phyloP scores from a whole-genome alignment of 495 filamentous ascomycete genomes.

The Aspergillus sparsus region DNA sequence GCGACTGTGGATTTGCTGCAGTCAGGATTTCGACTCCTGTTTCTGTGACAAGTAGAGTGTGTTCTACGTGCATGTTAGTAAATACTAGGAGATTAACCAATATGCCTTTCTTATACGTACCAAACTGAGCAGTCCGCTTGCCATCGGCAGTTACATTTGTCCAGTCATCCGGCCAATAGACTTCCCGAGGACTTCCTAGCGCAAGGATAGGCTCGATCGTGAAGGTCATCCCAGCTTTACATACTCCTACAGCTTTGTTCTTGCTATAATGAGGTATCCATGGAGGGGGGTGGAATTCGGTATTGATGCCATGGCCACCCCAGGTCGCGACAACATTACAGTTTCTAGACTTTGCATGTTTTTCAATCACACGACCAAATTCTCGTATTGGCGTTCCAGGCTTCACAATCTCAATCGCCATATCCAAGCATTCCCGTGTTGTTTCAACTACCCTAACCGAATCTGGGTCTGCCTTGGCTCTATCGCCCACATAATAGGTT shows the following conservation, averaged over 20 bases:
- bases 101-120: neutral
- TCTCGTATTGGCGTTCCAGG: constrained; percentile 85
- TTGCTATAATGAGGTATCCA: constrained; percentile 87
- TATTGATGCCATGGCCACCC: constrained; percentile 85
- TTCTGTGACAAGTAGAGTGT: constrained; percentile 91
- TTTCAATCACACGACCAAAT: constrained; percentile 80
- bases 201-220: constrained; percentile 93
- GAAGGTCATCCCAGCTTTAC: constrained; percentile 87
- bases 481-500: constrained; percentile 85
- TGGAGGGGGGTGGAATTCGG: constrained; percentile 78
- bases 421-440: constrained; percentile 74
- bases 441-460: constrained; percentile 80
- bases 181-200: constrained; percentile 72
- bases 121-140: constrained; percentile 78
- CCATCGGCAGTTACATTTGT: constrained; percentile 82
- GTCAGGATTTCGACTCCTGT: constrained; percentile 92
- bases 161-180: constrained; percentile 91
- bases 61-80: constrained; percentile 50
- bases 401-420: constrained; percentile 81
- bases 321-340: constrained; percentile 87
- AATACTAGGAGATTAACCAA: neutral
- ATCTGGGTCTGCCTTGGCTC: constrained; percentile 70
- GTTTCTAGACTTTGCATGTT: constrained; percentile 71
- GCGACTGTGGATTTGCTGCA: constrained; percentile 74
- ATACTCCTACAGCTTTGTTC: constrained; percentile 85